These are phyloP conservation scores for Peronospora destructor DNA, from an alignment of 352 stramenopile species.

Conservation along the genomic window DNA sequence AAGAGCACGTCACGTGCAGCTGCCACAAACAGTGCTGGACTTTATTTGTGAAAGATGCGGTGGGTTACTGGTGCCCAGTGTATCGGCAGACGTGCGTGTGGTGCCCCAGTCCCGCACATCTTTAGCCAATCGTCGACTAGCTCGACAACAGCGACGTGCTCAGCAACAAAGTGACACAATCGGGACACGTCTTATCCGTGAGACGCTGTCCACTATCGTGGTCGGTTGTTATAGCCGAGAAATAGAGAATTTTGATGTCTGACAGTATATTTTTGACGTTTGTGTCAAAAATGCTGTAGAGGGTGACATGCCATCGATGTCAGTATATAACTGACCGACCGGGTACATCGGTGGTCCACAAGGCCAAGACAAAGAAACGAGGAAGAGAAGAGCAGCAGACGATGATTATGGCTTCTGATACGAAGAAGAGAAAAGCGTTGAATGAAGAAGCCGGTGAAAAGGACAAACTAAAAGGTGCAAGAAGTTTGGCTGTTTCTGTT, in stretches of 20 bases:
- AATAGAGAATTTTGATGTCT: background rate
- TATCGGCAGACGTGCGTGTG: slow-evolving; percentile 51
- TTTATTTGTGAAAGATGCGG: slow-evolving; percentile 62
- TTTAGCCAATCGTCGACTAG: slow-evolving; percentile 46
- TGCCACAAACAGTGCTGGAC: slow-evolving; percentile 49
- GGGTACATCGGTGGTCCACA: slow-evolving; percentile 44
- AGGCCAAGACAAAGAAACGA: slow-evolving; percentile 47
- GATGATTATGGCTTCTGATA: background rate
- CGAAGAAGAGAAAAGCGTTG: slow-evolving; percentile 31
- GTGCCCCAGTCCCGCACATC: slow-evolving; percentile 34
- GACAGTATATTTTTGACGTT: slow-evolving; percentile 1
- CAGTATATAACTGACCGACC: slow-evolving; percentile 36
- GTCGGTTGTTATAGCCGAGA: slow-evolving; percentile 13
- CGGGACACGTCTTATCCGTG: slow-evolving; percentile 15
- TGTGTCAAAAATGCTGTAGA: slow-evolving; percentile 19
- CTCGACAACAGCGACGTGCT: slow-evolving; percentile 26
- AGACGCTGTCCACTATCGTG: slow-evolving; percentile 34
- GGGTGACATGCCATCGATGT: slow-evolving; percentile 50
- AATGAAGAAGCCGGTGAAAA: background rate
- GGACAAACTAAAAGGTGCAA: background rate
- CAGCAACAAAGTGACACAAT: slow-evolving; percentile 20
- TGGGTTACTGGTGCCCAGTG: slow-evolving; percentile 49
- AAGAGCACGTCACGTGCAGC: slow-evolving; percentile 23
- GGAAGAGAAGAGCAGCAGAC: slow-evolving; percentile 6
- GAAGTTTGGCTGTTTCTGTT: background rate